These are phyloP conservation scores for Lagerstroemia fauriei DNA, from an alignment of 441 rosid species.

Conservation along the genomic window DNA sequence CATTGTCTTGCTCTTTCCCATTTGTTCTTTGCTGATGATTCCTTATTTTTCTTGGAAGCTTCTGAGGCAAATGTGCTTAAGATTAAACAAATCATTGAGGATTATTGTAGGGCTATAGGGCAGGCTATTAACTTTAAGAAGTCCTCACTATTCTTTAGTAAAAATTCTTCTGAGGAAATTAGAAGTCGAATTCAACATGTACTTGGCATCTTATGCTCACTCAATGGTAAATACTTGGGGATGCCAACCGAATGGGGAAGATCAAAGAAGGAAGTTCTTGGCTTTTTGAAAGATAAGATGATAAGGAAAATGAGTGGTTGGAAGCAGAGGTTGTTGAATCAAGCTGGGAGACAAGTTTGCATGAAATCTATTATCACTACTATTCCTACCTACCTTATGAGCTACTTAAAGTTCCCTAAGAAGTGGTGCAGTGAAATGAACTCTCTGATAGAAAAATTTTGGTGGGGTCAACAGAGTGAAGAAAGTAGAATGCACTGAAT, in stretches of 20 bases:
- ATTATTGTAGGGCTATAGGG: neutral
- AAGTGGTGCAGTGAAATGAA: neutral
- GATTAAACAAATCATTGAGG: neutral
- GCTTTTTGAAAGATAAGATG: neutral
- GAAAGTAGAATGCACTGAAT: neutral
- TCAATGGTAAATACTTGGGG: neutral
- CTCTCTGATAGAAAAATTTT: neutral
- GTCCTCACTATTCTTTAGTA: neutral
- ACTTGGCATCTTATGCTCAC: neutral
- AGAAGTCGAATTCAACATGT: neutral
- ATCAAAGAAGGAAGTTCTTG: neutral
- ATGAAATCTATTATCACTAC: neutral
- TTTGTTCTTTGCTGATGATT: neutral
- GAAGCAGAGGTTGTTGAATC: neutral
- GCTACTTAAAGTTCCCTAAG: neutral
- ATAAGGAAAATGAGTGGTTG: neutral
- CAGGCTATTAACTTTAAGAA: neutral
- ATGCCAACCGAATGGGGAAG: neutral
- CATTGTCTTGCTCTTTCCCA: neutral
- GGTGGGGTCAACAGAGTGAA: neutral
- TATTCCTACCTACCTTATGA: neutral
- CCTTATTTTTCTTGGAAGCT: neutral
- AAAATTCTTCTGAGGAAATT: neutral
- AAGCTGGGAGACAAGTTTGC: neutral
- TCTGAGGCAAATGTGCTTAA: neutral